Base-by-base conservation (phyloP, 208 protist species). In the Leptomonas pyrrhocoris region DNA sequence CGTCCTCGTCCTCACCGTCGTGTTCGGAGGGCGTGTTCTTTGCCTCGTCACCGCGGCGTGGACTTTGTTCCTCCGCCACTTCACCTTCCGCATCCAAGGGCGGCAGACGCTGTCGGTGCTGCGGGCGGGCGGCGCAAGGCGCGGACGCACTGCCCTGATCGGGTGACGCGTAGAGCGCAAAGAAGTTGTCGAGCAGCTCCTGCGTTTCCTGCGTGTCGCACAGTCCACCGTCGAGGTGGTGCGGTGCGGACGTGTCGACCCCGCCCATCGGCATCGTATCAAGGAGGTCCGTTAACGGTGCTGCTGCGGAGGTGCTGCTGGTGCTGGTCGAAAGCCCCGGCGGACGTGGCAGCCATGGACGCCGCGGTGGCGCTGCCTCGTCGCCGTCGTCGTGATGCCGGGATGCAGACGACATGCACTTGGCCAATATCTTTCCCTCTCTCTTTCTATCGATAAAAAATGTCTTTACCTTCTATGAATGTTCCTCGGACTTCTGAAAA, bases 181-280 rank as follows among this genome's bases (percentile, higher is more conserved):
- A 66, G 60, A 66, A 66, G 60, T 66, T 55, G 30, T 66, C 60
- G 1, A 55, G 46, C 60, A 66, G 21, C 60, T 55, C 60, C 46
- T 66, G 60, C n/a, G 60, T 66, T n/a, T 66, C 60, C 0, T 1
- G 27, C 2, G 60, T 55, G 46, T 66, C 46, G 21, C 60, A 66
- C 46, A 66, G 13, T 7, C 7, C 30, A 7, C 23, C 60, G 6
- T 55, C 60, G 5, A 40, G 38, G 43, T 27, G 11, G 6, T 28
- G 58, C 15, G 5, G 28, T 40, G 43, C 23, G 31, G 54, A 1
- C 19, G 34, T 59, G 18, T 43, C 31, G 31, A 3, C 19, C 34
- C 11, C 31, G 18, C 13, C 54, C 19, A 27, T 8, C 31, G 34
- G 54, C 1, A 30, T 1, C 2, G 15, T 31, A 1, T 59, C 54